Evolutionary conservation across 345 rosid species (phyloP).

Genomic region (Pugionium dolabratum): DNA sequence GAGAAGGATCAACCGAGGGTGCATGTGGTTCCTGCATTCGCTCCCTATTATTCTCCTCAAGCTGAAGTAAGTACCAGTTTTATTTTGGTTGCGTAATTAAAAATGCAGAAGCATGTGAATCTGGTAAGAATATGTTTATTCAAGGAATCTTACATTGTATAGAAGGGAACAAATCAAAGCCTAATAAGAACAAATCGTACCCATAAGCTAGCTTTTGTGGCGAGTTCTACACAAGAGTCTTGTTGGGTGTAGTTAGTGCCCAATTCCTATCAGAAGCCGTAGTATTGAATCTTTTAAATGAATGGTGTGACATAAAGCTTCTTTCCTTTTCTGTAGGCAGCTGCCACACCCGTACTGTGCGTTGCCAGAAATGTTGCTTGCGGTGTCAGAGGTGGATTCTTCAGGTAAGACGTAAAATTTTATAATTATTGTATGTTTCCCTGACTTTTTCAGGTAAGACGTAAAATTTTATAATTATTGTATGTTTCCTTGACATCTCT

Average conservation of each 20-base stretch:
- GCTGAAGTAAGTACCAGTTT: slow-evolving; percentile 72
- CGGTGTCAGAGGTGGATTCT: slow-evolving; percentile 94
- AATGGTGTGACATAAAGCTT: slow-evolving; percentile 35
- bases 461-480: slow-evolving; percentile 1
- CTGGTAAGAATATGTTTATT: slow-evolving; percentile 13
- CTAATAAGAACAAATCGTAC: slow-evolving; percentile 6
- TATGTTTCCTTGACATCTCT: slow-evolving; percentile 25
- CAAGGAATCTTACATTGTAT: not conserved
- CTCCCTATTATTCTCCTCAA: slow-evolving; percentile 96
- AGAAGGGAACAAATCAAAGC: slow-evolving; percentile 16
- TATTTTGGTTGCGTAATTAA: slow-evolving; percentile 22
- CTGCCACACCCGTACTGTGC: slow-evolving; percentile 79
- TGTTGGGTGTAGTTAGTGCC: slow-evolving; percentile 23
- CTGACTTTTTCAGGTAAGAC: slow-evolving; percentile 73
- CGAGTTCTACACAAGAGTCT: slow-evolving; percentile 18
- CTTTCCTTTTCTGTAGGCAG: slow-evolving; percentile 58
- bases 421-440: slow-evolving; percentile 15
- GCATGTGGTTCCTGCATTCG: slow-evolving; percentile 98
- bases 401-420: slow-evolving; percentile 60
- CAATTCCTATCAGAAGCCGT: slow-evolving; percentile 8
- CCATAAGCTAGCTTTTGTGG: slow-evolving; percentile 27
- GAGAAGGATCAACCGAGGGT: slow-evolving; percentile 97
- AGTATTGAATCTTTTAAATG: slow-evolving; percentile 16
- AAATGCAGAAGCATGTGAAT: slow-evolving; percentile 31
- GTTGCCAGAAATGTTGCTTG: slow-evolving; percentile 97